Base-by-base conservation (phyloP, 371 early-diverging fungal species). In the Synchytrium microbalum region DNA sequence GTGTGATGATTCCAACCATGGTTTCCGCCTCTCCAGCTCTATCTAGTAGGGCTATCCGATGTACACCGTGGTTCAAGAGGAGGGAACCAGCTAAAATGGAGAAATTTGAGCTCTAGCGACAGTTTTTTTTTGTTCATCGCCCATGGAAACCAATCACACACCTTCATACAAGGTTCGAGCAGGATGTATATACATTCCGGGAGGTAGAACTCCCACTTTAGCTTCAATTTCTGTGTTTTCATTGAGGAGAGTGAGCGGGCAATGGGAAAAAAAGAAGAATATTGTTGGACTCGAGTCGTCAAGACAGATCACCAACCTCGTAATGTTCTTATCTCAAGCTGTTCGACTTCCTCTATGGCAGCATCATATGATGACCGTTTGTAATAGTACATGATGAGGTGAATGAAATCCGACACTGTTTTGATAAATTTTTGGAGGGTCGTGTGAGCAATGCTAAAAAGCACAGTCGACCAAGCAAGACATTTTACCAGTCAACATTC, bases 1-100 rank as follows among this genome's bases (percentile, higher is more conserved):
- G 92, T 1, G 93, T 90, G 60, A 96, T 79, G 55, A 94, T 92
- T 8, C 92, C 89, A 3, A 94, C 90, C 38, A 97, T 88, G 72
- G 88, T 89, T 64, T 93, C 93, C 14, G 86, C 85, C 26, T 82
- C 82, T 0, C 87, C 79, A 59, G 86, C 87, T 27, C 78, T 77
- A 72, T 95, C 97, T 31, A 96, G 79, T 28, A 96, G 75, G 0
- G 95, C 91, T 26, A 96, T 78, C 29, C 93, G 86, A 67, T 92
- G 92, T 23, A 88, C 83, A 65, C 87, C 76, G 62, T 90, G 85
- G 59, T 89, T 85, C 32, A 92, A 76, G 57, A 95, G 74, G 24
- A 86, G 72, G 25, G 80, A 79, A 63, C 87, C 86, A 5, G 90
- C 51, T 62, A 46, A 30, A 27, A 3, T 26, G 46, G 27, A 53